A percentile compares a stretch with the other conserved stretches of the same genome.
phyloP scores from a whole-genome alignment of 2,329 filamentous ascomycete genomes.

The Pseudocercospora macadamiae region DNA sequence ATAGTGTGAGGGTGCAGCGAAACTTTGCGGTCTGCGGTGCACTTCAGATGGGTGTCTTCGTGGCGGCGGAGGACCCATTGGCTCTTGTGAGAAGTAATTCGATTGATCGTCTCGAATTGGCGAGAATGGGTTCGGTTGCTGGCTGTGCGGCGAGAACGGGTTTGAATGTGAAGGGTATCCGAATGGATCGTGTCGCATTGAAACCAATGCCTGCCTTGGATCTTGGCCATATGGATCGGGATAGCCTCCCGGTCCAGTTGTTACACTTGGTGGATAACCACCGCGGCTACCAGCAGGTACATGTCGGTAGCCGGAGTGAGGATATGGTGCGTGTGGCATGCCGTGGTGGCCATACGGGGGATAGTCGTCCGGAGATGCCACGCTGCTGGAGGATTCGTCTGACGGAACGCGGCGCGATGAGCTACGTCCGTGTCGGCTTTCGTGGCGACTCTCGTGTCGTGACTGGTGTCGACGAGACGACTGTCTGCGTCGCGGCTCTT shows the following conservation, averaged over 20 bases:
- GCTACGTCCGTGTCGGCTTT: slow-evolving; percentile 31
- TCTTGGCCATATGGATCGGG: slow-evolving; percentile 29
- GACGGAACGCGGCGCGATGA: slow-evolving; percentile 33
- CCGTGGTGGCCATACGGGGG: slow-evolving; percentile 43
- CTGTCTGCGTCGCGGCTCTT: slow-evolving; percentile 29
- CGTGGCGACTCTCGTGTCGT: slow-evolving; percentile 27
- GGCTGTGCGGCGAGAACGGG: slow-evolving; percentile 42
- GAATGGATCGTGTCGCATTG: slow-evolving; percentile 41
- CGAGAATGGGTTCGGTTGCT: slow-evolving; percentile 35
- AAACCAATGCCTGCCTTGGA: slow-evolving; percentile 33
- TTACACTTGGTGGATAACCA: slow-evolving; percentile 39
- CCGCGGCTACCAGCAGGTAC: slow-evolving; percentile 35
- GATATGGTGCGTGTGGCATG: slow-evolving; percentile 40
- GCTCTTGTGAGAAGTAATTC: slow-evolving; percentile 43
- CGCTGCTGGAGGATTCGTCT: slow-evolving; percentile 44
- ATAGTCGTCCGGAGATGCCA: slow-evolving; percentile 52
- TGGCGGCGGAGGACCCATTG: slow-evolving; percentile 28
- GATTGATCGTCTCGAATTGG: slow-evolving; percentile 31
- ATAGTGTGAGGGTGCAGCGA: slow-evolving; percentile 32
- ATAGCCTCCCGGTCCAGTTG: slow-evolving; percentile 25
- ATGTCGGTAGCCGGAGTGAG: slow-evolving; percentile 35
- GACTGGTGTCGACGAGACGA: slow-evolving; percentile 29
- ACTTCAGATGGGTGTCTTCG: slow-evolving; percentile 30
- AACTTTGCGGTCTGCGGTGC: slow-evolving; percentile 34
- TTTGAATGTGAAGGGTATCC: slow-evolving; percentile 41